Base-by-base conservation (phyloP, 169 alveolate genomes). In the Plasmodium fragile region DNA sequence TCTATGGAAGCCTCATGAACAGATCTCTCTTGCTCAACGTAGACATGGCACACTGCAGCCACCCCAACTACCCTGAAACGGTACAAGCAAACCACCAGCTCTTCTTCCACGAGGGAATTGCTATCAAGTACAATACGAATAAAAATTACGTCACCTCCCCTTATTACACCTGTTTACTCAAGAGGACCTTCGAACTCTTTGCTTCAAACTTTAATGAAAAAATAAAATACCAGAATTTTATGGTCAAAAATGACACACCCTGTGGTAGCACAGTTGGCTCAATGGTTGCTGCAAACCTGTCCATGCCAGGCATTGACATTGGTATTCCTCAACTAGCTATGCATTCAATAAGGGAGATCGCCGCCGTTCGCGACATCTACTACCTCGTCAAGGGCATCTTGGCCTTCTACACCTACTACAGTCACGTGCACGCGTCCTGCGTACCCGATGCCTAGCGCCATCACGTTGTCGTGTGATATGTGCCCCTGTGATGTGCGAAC, bases 11-110 rank as follows among this genome's bases (percentile, higher is more conserved):
- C 69, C 81, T 97, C 22, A 92, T 96, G 34, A 85, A 95, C 49
- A 94, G 95, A 36, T 95, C 97, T 32, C 96, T 97, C 92, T 89
- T 98, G 32, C 16, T 85, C 39, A 85, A 43, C 41, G 93, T 85
- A 7, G 99, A 99, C 95, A 98, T 98, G 99, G 99, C 99, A 13
- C 99, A 99, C 96, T 98, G 99, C 3, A 95, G 98, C 22, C 99
- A 99, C 92, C 99, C 99, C 7, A 98, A 98, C 94, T 98, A 98
- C 93, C 97, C 99, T 4, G 99, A 98, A 95, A 97, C 98, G 70
- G 99, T 98, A 92, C 98, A 98, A 83, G 72, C 97, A 13, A 95
- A 95, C 43, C 99, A 98, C 87, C 94, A 92, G 53, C 98, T 99
- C 11, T 95, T 94, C 79, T 95, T 98, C 41, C 99, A 98, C 94